Evolutionary conservation across 1,284 basidiomycete species (phyloP), one percentile per base, ranked within the genome.

Genomic region (Peniophora sp.): DNA sequence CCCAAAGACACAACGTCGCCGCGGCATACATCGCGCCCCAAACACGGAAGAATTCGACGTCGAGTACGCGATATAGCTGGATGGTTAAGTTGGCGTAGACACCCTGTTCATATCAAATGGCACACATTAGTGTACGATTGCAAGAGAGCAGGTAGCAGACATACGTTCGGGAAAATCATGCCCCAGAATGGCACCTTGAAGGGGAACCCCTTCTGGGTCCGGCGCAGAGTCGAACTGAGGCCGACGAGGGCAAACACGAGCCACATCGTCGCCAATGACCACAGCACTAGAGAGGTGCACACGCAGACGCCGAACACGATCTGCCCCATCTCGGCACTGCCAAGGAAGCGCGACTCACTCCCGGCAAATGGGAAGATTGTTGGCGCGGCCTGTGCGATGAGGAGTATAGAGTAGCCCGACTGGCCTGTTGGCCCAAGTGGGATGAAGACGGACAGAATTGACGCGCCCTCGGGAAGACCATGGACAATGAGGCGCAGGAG

Each of bases 1-100:
- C 38, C 83, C 84, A 88, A 44, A 85, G 56, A 9, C 79, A 14
- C 6, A 81, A 59, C 0, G 82, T 81, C 3, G 65, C 69, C 2
- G 72, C 65, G 0, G 79, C 73, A 48, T 83, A 75, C 6, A 79
- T 71, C 1, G 79, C 68, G 2, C 80, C 83, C 53, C 76, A 72
- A 12, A 79, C 69, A 47, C 68, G 73, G 61, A 79, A 74, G 63
- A 82, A 78, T 2, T 61, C 59, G 1, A 73, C 73, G 27, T 82
- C 72, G 51, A 88, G 73, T 20, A 74, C 70, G 1, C 53, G 55
- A 0, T 73, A 74, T 0, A 89, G 68, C 20, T 68, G 66, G 16
- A 83, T 74, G 0, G 83, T 83, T 2, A 83, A 69, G 35, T 81
- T 81, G 1, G 83, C 35, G 34, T 50, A 48, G 2, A 47, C 51